phyloP scores from a whole-genome alignment of 495 filamentous ascomycete genomes.

The Neurospora hispaniola region DNA sequence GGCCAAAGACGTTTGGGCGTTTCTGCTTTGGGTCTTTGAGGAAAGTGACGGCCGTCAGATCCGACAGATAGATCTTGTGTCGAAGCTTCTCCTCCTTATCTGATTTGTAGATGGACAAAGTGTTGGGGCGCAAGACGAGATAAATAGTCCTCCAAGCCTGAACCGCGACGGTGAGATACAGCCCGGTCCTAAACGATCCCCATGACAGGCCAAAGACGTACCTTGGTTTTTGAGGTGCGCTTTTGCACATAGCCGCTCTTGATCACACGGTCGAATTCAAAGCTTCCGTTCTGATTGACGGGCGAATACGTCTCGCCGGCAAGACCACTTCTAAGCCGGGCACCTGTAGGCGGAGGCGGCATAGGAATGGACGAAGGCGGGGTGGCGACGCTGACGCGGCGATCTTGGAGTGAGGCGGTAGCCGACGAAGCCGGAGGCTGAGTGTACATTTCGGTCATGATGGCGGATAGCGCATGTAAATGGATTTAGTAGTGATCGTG shows the following conservation, averaged over 20 bases:
- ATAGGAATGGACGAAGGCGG: slow-evolving; percentile 15
- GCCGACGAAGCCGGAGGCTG: slow-evolving; percentile 14
- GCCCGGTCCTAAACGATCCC: not conserved
- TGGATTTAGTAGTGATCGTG: not conserved
- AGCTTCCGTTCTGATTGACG: slow-evolving; percentile 91
- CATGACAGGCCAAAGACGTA: slow-evolving; percentile 26
- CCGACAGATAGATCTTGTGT: slow-evolving; percentile 76
- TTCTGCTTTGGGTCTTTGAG: slow-evolving; percentile 81
- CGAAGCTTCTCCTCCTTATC: slow-evolving; percentile 80
- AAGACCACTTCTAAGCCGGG: slow-evolving; percentile 12
- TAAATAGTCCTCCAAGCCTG: slow-evolving; percentile 83
- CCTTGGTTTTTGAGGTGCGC: slow-evolving; percentile 89
- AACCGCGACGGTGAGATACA: slow-evolving; percentile 6
- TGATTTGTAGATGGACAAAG: slow-evolving; percentile 92
- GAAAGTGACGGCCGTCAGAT: slow-evolving; percentile 80
- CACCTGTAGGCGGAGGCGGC: slow-evolving; percentile 7
- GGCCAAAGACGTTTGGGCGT: slow-evolving; percentile 70
- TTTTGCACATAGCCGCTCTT: slow-evolving; percentile 80
- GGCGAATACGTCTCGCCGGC: slow-evolving; percentile 34
- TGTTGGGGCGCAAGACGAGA: slow-evolving; percentile 83
- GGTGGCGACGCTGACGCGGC: slow-evolving; percentile 7
- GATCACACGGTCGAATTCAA: slow-evolving; percentile 85
- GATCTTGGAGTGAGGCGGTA: slow-evolving; percentile 8
- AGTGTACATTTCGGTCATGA: slow-evolving; percentile 22
- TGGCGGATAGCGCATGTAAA: slow-evolving; percentile 5